phyloP scores from a whole-genome alignment of 768 basidiomycete genomes.

The Kwoniella bestiolae region DNA sequence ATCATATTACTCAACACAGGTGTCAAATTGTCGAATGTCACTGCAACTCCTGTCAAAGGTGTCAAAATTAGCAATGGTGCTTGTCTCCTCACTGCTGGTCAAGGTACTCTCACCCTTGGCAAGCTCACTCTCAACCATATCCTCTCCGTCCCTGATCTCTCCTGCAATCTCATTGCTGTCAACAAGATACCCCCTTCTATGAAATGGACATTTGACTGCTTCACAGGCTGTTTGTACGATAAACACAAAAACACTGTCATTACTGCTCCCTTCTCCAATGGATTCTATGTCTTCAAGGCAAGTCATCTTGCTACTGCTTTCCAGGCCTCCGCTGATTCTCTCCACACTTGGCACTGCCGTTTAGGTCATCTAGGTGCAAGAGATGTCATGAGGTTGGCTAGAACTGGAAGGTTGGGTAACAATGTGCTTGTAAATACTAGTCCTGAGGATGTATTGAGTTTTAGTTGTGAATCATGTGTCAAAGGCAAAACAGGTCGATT shows the following conservation, averaged over 20 bases:
- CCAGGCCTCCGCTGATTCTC: conserved; percentile 4
- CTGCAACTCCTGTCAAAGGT: not conserved
- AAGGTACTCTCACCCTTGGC: not conserved
- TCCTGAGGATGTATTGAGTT: not conserved
- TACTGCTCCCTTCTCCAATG: not conserved
- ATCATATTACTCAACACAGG: no score
- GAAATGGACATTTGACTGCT: conserved; percentile 8
- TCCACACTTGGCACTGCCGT: not conserved
- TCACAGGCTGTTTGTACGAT: not conserved
- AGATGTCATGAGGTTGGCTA: conserved; percentile 12
- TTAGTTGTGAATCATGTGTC: conserved; percentile 2
- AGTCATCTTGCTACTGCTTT: conserved; percentile 3
- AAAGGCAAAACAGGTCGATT: conserved; percentile 6
- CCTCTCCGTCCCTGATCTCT: conserved; percentile 5
- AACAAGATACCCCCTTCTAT: conserved; percentile 5
- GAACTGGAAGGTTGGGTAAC: conserved; percentile 3
- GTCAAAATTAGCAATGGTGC: conserved; percentile 18
- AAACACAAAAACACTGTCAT: not conserved
- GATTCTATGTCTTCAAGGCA: conserved; percentile 9
- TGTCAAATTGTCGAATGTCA: conserved; percentile 2
- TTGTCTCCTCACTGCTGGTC: not conserved
- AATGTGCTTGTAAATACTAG: conserved; percentile 1
- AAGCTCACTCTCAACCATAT: not conserved
- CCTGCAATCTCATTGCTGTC: conserved; percentile 17
- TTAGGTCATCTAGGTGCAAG: conserved; percentile 8